A percentile compares a stretch with the other conserved stretches of the same genome.
These are phyloP conservation scores for Pleodorina starrii DNA, from an alignment of 139 green algal genomes.

Conservation along the genomic window DNA sequence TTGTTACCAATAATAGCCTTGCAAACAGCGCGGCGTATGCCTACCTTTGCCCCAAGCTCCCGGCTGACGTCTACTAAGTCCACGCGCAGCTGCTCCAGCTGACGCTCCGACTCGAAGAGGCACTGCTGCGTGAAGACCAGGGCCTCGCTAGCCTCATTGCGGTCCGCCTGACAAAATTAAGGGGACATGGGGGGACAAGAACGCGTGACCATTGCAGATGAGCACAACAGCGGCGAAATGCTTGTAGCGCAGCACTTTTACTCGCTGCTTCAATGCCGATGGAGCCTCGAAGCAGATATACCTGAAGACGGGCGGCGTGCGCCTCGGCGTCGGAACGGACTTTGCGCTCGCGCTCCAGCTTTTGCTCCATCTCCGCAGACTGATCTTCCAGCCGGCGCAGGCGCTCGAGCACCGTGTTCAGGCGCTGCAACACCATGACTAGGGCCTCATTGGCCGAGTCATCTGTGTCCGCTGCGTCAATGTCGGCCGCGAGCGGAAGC, in stretches of 20 bases:
- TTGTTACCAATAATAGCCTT: no score
- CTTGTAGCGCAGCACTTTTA: no score
- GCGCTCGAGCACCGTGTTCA: not conserved
- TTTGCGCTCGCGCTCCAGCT: not conserved
- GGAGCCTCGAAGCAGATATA: not conserved
- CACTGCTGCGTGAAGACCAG: not conserved
- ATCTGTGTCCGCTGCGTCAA: not conserved
- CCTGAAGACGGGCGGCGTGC: not conserved
- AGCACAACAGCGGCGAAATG: no score
- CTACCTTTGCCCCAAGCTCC: not conserved
- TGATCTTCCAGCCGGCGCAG: not conserved
- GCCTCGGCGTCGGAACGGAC: not conserved
- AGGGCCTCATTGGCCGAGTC: not conserved
- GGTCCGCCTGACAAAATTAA: constrained; percentile 7
- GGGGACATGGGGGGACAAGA: no score
- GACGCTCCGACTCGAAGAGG: not conserved
- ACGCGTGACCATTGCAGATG: not conserved
- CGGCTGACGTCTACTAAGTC: not conserved
- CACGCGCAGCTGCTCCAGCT: not conserved
- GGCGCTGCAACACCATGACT: not conserved
- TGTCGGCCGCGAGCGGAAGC: not conserved
- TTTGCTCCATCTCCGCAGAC: not conserved
- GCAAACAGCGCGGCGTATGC: no score
- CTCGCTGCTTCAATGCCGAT: no score
- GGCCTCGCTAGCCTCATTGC: not conserved